A percentile compares a stretch with the other conserved stretches of the same genome.
Conservation (phyloP, 73 alveolate species). For the Paramecium octaurelia region DNA sequence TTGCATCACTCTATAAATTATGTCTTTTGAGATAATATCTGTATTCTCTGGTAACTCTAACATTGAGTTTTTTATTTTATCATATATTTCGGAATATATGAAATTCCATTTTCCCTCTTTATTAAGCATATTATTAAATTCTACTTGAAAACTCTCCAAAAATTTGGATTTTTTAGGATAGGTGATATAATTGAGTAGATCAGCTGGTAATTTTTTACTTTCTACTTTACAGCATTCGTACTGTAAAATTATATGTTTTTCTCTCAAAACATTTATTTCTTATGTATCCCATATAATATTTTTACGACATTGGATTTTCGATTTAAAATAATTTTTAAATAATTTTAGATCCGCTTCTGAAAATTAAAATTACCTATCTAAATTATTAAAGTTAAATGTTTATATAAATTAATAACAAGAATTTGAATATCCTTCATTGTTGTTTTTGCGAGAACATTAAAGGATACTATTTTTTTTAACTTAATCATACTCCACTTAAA, state of each 20-base stretch:
- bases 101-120: not conserved
- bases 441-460: not conserved
- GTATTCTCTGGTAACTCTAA: not conserved
- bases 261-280: no score
- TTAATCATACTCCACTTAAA: not conserved
- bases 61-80: no score
- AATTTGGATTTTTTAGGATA: not conserved
- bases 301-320: no score
- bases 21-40: not conserved
- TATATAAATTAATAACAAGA: not conserved
- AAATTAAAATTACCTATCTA: not conserved
- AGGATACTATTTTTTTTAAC: no score
- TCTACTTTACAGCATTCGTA: not conserved
- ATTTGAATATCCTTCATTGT: not conserved
- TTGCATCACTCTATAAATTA: not conserved
- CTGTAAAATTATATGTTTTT: no score
- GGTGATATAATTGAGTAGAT: no score
- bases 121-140: not conserved
- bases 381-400: not conserved
- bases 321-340: no score
- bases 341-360: not conserved
- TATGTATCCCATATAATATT: no score
- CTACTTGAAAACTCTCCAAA: not conserved
- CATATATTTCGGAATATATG: not conserved
- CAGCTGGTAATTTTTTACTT: not conserved